Percentiles rank a stretch among this genome's conserved stretches.
Evolutionary conservation across 2,329 filamentous ascomycete genomes (phyloP).

Genomic region (Trichoderma sp.): DNA sequence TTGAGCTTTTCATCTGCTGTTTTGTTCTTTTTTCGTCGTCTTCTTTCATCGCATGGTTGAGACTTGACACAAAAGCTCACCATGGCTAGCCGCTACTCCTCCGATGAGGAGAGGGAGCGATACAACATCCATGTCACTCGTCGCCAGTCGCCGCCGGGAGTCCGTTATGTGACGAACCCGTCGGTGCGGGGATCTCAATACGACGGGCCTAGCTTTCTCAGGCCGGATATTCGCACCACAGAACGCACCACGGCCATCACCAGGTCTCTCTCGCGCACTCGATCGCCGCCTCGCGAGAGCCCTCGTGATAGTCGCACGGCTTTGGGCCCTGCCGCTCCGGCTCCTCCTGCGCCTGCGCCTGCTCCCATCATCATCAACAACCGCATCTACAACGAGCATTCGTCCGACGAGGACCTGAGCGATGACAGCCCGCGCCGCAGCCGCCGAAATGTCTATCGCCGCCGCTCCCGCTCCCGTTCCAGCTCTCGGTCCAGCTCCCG

Average conservation of each 20-base stretch:
- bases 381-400: slow-evolving; percentile 50
- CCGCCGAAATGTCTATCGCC: slow-evolving; percentile 28
- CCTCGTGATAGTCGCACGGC: slow-evolving; percentile 35
- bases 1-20: neutral
- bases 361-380: slow-evolving; percentile 56
- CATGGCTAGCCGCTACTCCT: slow-evolving; percentile 46
- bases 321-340: neutral
- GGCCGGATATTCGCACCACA: slow-evolving; percentile 46
- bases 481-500: slow-evolving; percentile 32
- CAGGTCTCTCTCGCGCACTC: slow-evolving; percentile 39
- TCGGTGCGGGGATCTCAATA: slow-evolving; percentile 40
- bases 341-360: slow-evolving; percentile 27
- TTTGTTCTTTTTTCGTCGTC: neutral
- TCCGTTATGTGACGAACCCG: slow-evolving; percentile 47
- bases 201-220: slow-evolving; percentile 44
- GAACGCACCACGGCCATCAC: slow-evolving; percentile 45
- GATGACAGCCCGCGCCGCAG: slow-evolving; percentile 33
- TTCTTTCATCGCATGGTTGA: neutral
- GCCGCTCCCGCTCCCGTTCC: slow-evolving; percentile 24
- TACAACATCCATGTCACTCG: slow-evolving; percentile 51
- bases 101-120: slow-evolving; percentile 48
- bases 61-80: neutral
- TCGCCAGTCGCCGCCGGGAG: slow-evolving; percentile 41
- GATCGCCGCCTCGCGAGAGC: slow-evolving; percentile 45
- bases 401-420: slow-evolving; percentile 42